These are phyloP conservation scores for Pichia paraexigua DNA, from an alignment of 805 yeast species.

Conservation along the genomic window DNA sequence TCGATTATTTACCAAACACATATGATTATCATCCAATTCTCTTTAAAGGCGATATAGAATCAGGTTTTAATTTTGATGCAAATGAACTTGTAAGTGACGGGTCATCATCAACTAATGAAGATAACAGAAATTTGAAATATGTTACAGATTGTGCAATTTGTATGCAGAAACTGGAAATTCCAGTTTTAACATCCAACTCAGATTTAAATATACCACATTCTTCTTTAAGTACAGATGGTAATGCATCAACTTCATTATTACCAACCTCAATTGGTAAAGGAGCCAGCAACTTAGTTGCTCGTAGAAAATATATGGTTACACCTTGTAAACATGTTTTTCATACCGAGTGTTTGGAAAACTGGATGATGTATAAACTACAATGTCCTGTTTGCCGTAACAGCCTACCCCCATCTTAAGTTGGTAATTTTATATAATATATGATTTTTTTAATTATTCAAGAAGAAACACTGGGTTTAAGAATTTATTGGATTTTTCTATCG, in stretches of 20 bases:
- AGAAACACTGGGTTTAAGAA: too few relatives aligned
- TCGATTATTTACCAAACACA: constrained; percentile 64
- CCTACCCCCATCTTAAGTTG: constrained; percentile 66
- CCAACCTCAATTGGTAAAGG: constrained; percentile 6
- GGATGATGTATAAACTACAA: constrained; percentile 90
- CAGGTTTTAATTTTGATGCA: constrained; percentile 42
- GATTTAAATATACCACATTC: not conserved
- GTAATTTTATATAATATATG: not conserved
- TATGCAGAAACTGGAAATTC: constrained; percentile 69
- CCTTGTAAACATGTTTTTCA: constrained; percentile 92
- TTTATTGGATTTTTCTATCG: too few relatives aligned
- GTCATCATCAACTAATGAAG: constrained; percentile 15
- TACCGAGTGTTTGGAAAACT: constrained; percentile 75
- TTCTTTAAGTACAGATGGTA: not conserved
- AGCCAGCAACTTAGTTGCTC: constrained; percentile 21
- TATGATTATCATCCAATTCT: constrained; percentile 76
- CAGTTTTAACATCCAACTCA: constrained; percentile 27
- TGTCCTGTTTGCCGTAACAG: constrained; percentile 90
- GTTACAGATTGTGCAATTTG: constrained; percentile 81
- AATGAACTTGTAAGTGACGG: constrained; percentile 11
- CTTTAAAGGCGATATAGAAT: constrained; percentile 51
- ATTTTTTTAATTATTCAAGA: not conserved
- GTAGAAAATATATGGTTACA: constrained; percentile 65
- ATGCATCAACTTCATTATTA: constrained; percentile 1
- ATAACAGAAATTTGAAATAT: constrained; percentile 30